Percentiles rank a stretch among this genome's conserved stretches.
Conservation (phyloP, 2,329 filamentous ascomycete species). For the Penicillium brasilianum region DNA sequence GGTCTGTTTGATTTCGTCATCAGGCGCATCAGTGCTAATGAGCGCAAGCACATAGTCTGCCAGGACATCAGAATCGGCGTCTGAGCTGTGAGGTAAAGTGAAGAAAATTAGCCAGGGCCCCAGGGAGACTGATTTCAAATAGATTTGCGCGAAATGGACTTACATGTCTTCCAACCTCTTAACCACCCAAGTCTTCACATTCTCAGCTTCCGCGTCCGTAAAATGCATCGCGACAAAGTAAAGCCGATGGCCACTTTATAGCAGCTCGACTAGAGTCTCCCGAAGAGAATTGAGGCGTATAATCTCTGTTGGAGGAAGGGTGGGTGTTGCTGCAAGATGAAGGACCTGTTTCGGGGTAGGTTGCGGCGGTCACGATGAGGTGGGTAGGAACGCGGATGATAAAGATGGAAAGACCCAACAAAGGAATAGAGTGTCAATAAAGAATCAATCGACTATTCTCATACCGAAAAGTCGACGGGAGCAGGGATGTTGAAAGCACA, state of each 20-base stretch:
- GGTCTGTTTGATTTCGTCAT: conserved; percentile 58
- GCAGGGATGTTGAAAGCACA: conserved; percentile 10
- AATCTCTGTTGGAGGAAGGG: conserved; percentile 18
- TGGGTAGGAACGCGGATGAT: neutral
- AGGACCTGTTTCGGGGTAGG: neutral
- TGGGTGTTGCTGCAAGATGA: conserved; percentile 16
- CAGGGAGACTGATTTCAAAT: neutral
- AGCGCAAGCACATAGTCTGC: conserved; percentile 67
- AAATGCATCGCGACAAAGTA: conserved; percentile 55
- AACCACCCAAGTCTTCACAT: conserved; percentile 64
- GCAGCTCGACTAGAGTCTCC: neutral
- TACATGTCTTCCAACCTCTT: conserved; percentile 64
- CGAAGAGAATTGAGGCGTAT: neutral
- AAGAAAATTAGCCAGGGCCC: conserved; percentile 13
- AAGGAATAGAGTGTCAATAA: neutral
- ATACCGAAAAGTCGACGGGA: neutral
- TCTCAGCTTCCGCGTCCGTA: conserved; percentile 56
- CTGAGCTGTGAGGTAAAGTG: conserved; percentile 53
- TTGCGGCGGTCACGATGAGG: neutral
- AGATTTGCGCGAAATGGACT: conserved; percentile 30
- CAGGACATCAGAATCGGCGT: conserved; percentile 65
- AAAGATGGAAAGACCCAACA: neutral
- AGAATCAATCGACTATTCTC: neutral
- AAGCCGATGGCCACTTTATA: neutral
- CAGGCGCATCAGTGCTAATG: conserved; percentile 60